Evolutionary conservation across 75 land plant genomes (phyloP), one percentile per base, ranked within the genome.

Genomic region (Larix kaempferi): DNA sequence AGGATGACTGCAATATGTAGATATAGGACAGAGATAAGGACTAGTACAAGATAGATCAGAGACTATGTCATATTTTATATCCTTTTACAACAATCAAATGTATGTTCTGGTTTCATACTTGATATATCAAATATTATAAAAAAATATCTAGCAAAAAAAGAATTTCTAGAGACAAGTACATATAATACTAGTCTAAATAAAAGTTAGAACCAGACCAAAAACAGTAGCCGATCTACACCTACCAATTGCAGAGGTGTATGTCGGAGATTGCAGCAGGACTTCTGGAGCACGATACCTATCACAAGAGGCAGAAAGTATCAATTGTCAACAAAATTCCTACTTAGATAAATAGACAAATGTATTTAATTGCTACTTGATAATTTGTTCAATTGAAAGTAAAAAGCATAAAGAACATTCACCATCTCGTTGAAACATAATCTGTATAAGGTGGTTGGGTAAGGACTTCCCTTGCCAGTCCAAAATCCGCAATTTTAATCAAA

Each of bases 221-320:
- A 4, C 12, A 10, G 11, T 49, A 49, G 2, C 54, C 8, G 54
- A 49, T 49, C 10, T 74, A 27, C 21, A 52, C 79, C 17, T 87
- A 89, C 96, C 96, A 78, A 94, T 81, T 19, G 97, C 94, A 82
- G 97, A 78, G 37, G 84, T 85, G 79, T 95, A 95, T 3, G 73
- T 19, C 60, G 85, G 69, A 61, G 88, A 88, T 79, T 85, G 91
- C 73, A 95, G 76, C 56, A 95, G 78, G 0, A 95, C 92, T 75
- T 95, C 98, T 13, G 98, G 98, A 44, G 98, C 98, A 69, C 97
- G 92, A 74, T 95, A 95, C 98, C 97, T 94, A n/a, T 12, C 37
- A 79, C 55, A 76, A n/a, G 73, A 55, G 13, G 66, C 37, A 59
- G 75, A 74, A 5, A 25, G 8, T 19, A 60, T 56, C 15, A 55